These are phyloP conservation scores for Saccharum officinarum DNA, from an alignment of 176 grass and related monocot species.

Conservation along the genomic window DNA sequence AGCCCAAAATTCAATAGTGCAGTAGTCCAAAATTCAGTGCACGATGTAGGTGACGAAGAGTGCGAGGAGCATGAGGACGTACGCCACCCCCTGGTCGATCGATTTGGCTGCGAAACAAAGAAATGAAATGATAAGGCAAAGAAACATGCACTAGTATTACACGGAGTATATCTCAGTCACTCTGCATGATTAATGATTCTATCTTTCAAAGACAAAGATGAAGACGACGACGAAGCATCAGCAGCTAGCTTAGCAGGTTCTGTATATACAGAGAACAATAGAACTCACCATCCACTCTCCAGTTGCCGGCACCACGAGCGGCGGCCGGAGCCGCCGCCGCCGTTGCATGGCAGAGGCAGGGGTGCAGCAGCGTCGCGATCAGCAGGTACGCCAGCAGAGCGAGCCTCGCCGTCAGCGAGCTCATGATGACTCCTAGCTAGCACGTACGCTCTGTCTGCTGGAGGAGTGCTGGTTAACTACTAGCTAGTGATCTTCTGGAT, in stretches of 20 bases:
- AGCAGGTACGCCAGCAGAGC: constrained; percentile 40
- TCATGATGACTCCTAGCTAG: too few species aligned
- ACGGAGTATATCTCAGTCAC: too few species aligned
- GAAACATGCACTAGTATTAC: background rate
- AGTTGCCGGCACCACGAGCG: background rate
- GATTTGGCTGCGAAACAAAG: constrained; percentile 34
- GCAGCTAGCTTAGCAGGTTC: background rate
- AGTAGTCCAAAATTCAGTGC: constrained; percentile 6
- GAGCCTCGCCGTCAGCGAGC: constrained; percentile 12
- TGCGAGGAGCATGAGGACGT: constrained; percentile 49
- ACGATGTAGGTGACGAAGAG: constrained; percentile 50
- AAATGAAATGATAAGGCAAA: background rate
- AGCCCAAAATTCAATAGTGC: too few species aligned
- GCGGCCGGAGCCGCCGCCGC: background rate
- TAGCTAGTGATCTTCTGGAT: too few species aligned
- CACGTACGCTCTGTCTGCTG: too few species aligned
- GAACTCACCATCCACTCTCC: constrained; percentile 36
- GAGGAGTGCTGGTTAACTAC: too few species aligned
- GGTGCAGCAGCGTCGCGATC: constrained; percentile 37
- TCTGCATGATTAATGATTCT: too few species aligned
- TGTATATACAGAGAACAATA: too few species aligned
- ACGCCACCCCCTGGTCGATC: constrained; percentile 56
- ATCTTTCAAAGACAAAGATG: too few species aligned
- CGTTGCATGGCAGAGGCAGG: constrained; percentile 34
- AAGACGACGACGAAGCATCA: too few species aligned